Conservation (phyloP, 441 rosid genomes). For the Hura crepitans region DNA sequence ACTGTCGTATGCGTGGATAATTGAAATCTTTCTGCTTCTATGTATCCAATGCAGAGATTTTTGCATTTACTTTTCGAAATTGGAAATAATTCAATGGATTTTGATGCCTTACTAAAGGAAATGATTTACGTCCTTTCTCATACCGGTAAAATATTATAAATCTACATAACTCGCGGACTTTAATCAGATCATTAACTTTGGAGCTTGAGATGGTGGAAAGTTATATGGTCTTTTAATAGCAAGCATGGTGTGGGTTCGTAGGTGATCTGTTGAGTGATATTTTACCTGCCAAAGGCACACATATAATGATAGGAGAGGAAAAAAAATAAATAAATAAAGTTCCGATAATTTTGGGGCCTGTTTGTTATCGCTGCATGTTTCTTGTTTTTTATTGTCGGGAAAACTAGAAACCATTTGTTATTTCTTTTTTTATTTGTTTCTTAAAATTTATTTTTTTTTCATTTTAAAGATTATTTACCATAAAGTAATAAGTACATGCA, state of each 20-base stretch:
- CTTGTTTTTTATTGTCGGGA: too few relatives aligned
- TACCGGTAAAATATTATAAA: too few relatives aligned
- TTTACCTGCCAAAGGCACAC: background rate
- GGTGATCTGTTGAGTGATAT: too few relatives aligned
- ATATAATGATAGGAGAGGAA: background rate
- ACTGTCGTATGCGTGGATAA: background rate
- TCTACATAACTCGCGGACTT: background rate
- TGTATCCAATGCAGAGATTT: background rate
- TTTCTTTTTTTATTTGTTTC: too few relatives aligned
- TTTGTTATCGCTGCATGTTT: too few relatives aligned
- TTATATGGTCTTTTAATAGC: background rate
- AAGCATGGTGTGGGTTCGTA: background rate
- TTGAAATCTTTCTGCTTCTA: background rate
- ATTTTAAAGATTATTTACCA: too few relatives aligned
- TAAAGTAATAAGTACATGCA: too few relatives aligned
- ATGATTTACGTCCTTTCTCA: too few relatives aligned
- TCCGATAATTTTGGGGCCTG: background rate
- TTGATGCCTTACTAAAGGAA: background rate
- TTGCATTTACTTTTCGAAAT: background rate
- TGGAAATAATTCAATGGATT: background rate
- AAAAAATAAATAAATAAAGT: too few relatives aligned
- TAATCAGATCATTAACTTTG: background rate
- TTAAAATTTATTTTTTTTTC: too few relatives aligned
- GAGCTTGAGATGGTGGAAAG: background rate
- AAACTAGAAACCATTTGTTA: too few relatives aligned